Evolutionary conservation across 2,329 filamentous ascomycete genomes (phyloP).

Genomic region (Diaporthe ilicicola): DNA sequence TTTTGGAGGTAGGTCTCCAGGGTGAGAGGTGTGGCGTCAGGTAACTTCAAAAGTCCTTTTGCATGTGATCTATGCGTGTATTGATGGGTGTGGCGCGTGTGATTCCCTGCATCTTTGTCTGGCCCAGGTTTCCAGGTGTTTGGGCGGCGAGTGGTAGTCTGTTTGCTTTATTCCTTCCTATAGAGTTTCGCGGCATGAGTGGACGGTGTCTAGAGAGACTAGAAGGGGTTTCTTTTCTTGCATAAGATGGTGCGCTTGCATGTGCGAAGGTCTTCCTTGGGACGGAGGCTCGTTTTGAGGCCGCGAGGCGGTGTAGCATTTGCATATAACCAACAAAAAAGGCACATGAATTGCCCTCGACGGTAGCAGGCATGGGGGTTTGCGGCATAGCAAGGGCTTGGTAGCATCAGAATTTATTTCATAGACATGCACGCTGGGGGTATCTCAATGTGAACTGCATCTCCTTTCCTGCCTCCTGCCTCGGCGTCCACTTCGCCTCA

Average conservation of each 20-base stretch:
- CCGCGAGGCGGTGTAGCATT: background rate
- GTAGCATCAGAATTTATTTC: background rate
- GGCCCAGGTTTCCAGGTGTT: conserved; percentile 1
- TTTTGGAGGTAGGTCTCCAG: background rate
- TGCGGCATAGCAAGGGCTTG: background rate
- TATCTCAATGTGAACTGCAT: conserved; percentile 11
- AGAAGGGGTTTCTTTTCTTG: background rate
- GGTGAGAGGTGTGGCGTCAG: background rate
- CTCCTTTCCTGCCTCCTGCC: background rate
- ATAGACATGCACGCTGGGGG: conserved; percentile 3
- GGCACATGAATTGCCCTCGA: background rate
- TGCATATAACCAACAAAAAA: background rate
- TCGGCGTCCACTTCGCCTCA: no score
- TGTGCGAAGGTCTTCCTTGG: background rate
- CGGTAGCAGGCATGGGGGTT: background rate
- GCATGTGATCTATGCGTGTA: conserved; percentile 1
- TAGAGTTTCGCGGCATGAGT: background rate
- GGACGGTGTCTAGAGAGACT: conserved; percentile 8
- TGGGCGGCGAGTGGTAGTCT: background rate
- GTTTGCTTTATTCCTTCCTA: background rate
- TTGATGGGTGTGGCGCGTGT: background rate
- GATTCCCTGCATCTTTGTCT: background rate
- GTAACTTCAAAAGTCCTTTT: background rate
- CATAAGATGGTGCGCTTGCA: conserved; percentile 17
- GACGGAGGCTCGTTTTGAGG: background rate